Conservation (phyloP, 768 basidiomycete genomes). For the Podaxis sp. region DNA sequence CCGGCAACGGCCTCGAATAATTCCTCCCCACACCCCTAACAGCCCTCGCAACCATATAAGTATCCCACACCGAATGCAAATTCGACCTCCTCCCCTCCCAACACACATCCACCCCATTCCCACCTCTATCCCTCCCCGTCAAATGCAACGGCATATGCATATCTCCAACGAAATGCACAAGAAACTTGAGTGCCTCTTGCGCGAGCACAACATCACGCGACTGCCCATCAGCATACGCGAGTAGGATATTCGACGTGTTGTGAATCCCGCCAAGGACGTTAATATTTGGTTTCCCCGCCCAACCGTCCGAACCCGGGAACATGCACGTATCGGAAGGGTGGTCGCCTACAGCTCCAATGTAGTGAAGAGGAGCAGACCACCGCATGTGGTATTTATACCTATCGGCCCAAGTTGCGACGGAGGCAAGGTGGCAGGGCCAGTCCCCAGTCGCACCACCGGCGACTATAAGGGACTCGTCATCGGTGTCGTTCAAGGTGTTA, state of each 20-base stretch:
- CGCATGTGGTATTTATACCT: conserved; percentile 53
- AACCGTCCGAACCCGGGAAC: conserved; percentile 75
- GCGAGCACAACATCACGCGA: conserved; percentile 26
- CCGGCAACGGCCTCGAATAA: conserved; percentile 73
- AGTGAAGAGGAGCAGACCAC: conserved; percentile 76
- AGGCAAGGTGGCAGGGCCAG: conserved; percentile 73
- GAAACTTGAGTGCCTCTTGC: conserved; percentile 85
- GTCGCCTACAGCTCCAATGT: conserved; percentile 70
- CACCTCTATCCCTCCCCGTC: conserved; percentile 82
- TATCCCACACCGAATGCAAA: conserved; percentile 88
- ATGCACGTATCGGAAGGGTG: conserved; percentile 70
- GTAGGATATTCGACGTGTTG: conserved; percentile 67
- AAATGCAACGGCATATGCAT: conserved; percentile 94
- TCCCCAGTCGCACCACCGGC: conserved; percentile 2
- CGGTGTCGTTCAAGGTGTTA: conserved; percentile 18
- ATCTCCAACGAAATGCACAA: conserved; percentile 92
- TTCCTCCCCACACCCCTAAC: conserved; percentile 70
- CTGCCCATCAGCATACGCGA: conserved; percentile 37
- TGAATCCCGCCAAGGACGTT: conserved; percentile 79
- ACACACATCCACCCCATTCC: conserved; percentile 71
- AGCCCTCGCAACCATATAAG: conserved; percentile 73
- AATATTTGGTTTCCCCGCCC: conserved; percentile 46
- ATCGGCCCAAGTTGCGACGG: conserved; percentile 90
- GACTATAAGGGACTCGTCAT: not conserved
- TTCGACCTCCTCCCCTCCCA: conserved; percentile 74